Base-by-base conservation (phyloP, 768 basidiomycete genomes). In the Mycena galericulata region DNA sequence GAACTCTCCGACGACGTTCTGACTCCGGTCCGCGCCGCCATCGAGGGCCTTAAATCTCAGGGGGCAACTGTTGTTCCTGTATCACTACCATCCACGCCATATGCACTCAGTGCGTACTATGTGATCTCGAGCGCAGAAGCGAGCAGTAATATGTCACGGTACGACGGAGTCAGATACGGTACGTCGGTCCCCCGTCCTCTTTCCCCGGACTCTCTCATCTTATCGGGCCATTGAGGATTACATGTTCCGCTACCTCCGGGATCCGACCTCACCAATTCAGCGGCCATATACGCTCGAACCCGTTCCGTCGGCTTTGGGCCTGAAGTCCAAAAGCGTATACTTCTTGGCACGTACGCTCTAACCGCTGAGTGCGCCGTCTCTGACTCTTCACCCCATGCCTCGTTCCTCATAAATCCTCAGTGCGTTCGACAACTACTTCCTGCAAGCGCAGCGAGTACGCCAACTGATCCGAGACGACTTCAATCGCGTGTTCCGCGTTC, bases 391-490 rank as follows among this genome's bases (percentile, higher is more conserved):
- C 46, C 47, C 40, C 34, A 24, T 62, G 38, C 36, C 34, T 9
- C 27, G 5, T 18, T 27, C 34, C 36, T 50, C 27, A 46, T 4
- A 10, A 32, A 38, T n/a, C 53, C 43, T 9, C 73, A 98, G 96
- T 64, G 96, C 96, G n/a, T 98, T 96, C 75, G 93, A 98, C 80
- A 98, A 97, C 75, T 98, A 97, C 78, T 99, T 96, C 77, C 85
- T 99, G 7, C 95, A 97, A 81, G 97, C 97, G 0, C 92, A 95
- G 69, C 86, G 89, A 34, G 87, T 98, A 12, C 90, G 97, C 1
- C 85, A 86, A 55, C 80, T 87, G 10, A 82, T 99, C 57, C 87
- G 88, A 65, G 74, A 84, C 6, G 97, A 98, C 74, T 96, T 97
- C 72, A 81, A 91, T 74, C 73, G 75, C 1, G 86, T 91, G 38